These are phyloP conservation scores for Ceratocystis lukuohia DNA, from an alignment of 2,329 filamentous ascomycete species.

Conservation along the genomic window DNA sequence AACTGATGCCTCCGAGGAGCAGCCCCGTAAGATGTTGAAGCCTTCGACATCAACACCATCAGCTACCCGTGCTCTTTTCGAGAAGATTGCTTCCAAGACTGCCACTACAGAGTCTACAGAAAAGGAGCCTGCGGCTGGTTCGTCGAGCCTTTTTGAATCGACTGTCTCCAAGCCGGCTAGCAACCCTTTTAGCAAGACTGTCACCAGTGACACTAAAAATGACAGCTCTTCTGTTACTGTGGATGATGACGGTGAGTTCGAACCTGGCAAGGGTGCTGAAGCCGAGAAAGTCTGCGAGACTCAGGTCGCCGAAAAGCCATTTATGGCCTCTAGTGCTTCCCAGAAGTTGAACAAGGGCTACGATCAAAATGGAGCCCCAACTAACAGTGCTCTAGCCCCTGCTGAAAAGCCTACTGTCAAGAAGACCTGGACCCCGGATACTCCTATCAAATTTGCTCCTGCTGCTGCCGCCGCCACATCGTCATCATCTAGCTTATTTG, in stretches of 20 bases:
- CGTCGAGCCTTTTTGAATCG: constrained; percentile 27
- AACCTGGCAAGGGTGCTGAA: constrained; percentile 33
- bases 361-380: constrained; percentile 37
- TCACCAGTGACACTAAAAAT: constrained; percentile 39
- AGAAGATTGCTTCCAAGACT: constrained; percentile 34
- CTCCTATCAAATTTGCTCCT: constrained; percentile 42
- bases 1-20: constrained; percentile 35
- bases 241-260: constrained; percentile 28
- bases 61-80: constrained; percentile 42
- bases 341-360: constrained; percentile 40
- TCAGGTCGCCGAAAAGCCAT: constrained; percentile 25
- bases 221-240: constrained; percentile 23
- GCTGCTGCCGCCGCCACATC: constrained; percentile 22
- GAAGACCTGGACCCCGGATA: constrained; percentile 37
- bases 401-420: constrained; percentile 29
- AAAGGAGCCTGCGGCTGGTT: constrained; percentile 22
- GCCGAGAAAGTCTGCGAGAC: constrained; percentile 24
- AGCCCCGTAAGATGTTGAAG: constrained; percentile 39
- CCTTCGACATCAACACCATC: constrained; percentile 33
- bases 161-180: constrained; percentile 26
- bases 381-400: constrained; percentile 20
- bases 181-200: constrained; percentile 49
- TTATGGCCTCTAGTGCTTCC: constrained; percentile 33
- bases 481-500: constrained; percentile 10
- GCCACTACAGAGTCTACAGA: not conserved